A percentile compares a stretch with the other conserved stretches of the same genome.
These are phyloP conservation scores for Hypoxylon intermedium DNA, from an alignment of 495 filamentous ascomycete genomes.

Conservation along the genomic window DNA sequence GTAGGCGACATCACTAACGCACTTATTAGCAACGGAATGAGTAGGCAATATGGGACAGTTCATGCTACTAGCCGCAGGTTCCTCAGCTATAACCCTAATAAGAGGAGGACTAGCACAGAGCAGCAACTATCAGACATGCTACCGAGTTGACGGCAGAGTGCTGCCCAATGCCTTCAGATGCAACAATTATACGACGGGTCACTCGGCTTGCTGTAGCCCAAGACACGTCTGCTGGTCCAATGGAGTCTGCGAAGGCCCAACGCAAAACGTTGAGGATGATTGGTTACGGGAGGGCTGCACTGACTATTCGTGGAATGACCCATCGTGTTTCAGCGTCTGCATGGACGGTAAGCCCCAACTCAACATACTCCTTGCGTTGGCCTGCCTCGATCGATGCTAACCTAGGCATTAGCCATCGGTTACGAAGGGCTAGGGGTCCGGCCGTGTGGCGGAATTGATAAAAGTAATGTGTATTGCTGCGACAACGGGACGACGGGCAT, in stretches of 20 bases:
- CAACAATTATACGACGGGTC: constrained; percentile 15
- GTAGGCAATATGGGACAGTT: too few species aligned
- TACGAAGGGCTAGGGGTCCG: background rate
- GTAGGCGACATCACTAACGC: too few species aligned
- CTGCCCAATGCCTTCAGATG: background rate
- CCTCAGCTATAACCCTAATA: too few species aligned
- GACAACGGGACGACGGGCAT: constrained; percentile 15
- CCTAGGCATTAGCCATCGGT: background rate
- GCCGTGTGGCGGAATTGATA: constrained; percentile 17
- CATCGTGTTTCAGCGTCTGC: constrained; percentile 19
- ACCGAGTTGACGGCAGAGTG: constrained; percentile 6
- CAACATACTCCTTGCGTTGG: background rate
- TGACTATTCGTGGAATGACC: constrained; percentile 11
- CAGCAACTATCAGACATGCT: constrained; percentile 14
- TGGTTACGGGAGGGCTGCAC: constrained; percentile 22
- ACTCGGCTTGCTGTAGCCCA: constrained; percentile 16
- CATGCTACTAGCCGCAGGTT: too few species aligned
- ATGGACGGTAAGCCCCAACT: constrained; percentile 3
- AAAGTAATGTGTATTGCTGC: constrained; percentile 22
- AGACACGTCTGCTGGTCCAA: constrained; percentile 24
- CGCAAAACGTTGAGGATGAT: background rate
- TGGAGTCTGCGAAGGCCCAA: constrained; percentile 10
- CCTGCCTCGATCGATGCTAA: background rate
- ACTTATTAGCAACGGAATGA: too few species aligned
- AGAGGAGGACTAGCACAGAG: background rate